Evolutionary conservation across 495 filamentous ascomycete genomes (phyloP).

Genomic region (Chaetomium cochliodes): DNA sequence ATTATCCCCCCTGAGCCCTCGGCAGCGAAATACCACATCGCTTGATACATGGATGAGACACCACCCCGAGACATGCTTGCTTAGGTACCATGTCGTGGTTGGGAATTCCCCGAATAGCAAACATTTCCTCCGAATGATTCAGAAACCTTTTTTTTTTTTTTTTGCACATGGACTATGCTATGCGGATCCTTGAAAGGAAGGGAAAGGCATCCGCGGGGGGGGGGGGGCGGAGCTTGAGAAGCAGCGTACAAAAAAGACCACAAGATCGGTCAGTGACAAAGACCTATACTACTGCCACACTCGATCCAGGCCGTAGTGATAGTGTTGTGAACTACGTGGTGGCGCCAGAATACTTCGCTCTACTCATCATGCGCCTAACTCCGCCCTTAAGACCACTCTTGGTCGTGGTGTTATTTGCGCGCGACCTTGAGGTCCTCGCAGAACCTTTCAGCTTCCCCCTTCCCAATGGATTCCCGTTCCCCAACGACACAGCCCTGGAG

Average conservation of each 20-base stretch:
- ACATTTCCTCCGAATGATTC: not conserved
- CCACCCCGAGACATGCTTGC: too few species aligned
- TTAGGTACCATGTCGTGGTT: too few species aligned
- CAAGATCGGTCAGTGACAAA: not conserved
- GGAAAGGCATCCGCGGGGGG: not conserved
- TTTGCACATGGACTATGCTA: not conserved
- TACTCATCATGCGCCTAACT: not conserved
- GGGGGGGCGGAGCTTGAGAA: too few species aligned
- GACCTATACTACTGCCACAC: not conserved
- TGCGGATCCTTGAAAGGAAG: not conserved
- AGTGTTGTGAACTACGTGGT: too few species aligned
- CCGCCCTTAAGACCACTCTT: not conserved
- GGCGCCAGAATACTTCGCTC: not conserved
- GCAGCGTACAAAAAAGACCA: not conserved
- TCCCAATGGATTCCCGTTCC: slow-evolving; percentile 6
- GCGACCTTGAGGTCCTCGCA: not conserved
- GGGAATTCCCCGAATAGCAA: not conserved
- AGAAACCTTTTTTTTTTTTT: not conserved
- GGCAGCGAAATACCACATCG: too few species aligned
- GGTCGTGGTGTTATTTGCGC: not conserved
- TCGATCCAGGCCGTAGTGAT: not conserved
- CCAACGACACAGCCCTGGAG: not conserved
- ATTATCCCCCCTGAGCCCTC: too few species aligned
- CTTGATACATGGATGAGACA: too few species aligned
- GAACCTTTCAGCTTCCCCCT: slow-evolving; percentile 6